phyloP scores from a whole-genome alignment of 2,329 filamentous ascomycete species.

The Alternaria rosae region DNA sequence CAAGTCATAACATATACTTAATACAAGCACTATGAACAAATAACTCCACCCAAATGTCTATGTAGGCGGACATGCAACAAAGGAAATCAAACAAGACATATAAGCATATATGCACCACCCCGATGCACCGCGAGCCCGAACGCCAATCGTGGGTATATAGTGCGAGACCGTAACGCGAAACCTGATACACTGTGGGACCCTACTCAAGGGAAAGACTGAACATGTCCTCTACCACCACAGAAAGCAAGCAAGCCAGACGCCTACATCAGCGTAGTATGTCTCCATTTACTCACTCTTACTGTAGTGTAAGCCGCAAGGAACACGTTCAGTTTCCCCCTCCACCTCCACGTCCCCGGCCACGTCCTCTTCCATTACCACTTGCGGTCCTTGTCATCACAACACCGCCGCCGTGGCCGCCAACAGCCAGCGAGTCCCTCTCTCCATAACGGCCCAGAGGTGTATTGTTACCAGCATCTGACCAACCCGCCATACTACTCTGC shows the following conservation, averaged over 20 bases:
- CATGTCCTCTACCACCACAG: background rate
- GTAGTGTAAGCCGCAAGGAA: background rate
- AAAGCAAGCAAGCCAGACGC: background rate
- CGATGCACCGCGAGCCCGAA: slow-evolving; percentile 7
- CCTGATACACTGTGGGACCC: background rate
- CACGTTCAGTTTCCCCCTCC: background rate
- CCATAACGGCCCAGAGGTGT: slow-evolving; percentile 47
- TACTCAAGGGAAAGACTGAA: background rate
- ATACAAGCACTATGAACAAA: background rate
- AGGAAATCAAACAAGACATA: background rate
- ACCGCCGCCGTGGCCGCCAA: slow-evolving; percentile 35
- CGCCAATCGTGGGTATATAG: slow-evolving; percentile 25
- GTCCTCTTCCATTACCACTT: slow-evolving; percentile 47
- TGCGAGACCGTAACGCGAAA: slow-evolving; percentile 9
- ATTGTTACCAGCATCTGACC: slow-evolving; percentile 46
- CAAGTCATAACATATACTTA: background rate
- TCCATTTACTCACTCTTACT: background rate
- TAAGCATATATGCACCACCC: background rate
- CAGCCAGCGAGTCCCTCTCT: slow-evolving; percentile 28
- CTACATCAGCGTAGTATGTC: background rate
- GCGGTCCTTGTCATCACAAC: slow-evolving; percentile 49
- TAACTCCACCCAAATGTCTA: background rate
- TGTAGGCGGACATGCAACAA: background rate
- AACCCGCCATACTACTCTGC: slow-evolving; percentile 48
- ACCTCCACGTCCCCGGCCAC: slow-evolving; percentile 36